These are phyloP conservation scores for Pichia cabralensis DNA, from an alignment of 805 yeast species.

Conservation along the genomic window DNA sequence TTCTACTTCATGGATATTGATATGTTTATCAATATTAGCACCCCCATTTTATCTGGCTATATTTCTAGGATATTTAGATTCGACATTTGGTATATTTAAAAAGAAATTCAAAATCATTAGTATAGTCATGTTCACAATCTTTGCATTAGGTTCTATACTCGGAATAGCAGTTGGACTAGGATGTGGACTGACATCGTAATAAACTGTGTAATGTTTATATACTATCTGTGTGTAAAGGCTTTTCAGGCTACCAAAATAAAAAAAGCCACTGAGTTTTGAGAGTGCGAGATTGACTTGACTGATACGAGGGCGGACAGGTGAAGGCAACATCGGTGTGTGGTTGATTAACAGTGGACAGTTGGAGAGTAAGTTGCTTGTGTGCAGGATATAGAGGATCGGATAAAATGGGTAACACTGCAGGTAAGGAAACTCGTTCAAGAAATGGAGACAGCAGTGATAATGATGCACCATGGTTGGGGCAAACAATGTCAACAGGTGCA, in stretches of 20 bases:
- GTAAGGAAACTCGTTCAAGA: conserved; percentile 2
- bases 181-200: conserved; percentile 15
- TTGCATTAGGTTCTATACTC: conserved; percentile 13
- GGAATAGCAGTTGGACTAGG: conserved; percentile 22
- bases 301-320: no score
- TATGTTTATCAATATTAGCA: conserved; percentile 16
- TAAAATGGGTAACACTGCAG: conserved; percentile 7
- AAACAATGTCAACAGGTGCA: conserved; percentile 1
- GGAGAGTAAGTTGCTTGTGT: no score
- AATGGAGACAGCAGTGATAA: background rate
- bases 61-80: conserved; percentile 20
- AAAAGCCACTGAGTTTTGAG: no score
- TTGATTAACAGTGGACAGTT: background rate
- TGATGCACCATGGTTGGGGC: no score
- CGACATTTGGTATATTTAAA: conserved; percentile 17
- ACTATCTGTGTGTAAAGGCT: no score
- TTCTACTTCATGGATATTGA: conserved; percentile 9
- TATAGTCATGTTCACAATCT: conserved; percentile 13
- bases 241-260: no score
- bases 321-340: no score
- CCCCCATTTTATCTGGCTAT: conserved; percentile 25
- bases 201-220: no score
- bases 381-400: no score
- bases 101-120: conserved; percentile 15
- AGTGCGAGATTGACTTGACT: no score